Percentiles rank a stretch among this genome's conserved stretches.
Evolutionary conservation across 1,139 yeast genomes (phyloP).

Genomic region (Wickerhamiella pararugosa): DNA sequence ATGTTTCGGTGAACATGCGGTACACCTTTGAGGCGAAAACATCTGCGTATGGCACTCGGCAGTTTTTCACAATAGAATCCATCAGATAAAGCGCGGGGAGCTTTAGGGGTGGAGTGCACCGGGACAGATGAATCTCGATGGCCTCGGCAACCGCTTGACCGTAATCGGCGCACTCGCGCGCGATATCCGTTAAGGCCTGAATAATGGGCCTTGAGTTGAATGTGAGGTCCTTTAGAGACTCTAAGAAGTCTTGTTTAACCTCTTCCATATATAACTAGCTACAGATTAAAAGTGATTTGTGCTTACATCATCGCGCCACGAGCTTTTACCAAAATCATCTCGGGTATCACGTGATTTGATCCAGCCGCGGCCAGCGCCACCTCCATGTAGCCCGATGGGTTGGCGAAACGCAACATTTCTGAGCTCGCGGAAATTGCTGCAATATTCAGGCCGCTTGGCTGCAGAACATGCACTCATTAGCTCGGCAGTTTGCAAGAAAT

Average conservation of each 20-base stretch:
- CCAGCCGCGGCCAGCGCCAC: no score
- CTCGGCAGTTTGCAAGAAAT: no score
- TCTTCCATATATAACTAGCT: conserved; percentile 20
- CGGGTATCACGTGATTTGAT: no score
- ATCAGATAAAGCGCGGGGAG: conserved; percentile 67
- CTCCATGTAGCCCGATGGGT: no score
- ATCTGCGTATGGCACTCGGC: conserved; percentile 76
- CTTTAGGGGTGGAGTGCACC: conserved; percentile 65
- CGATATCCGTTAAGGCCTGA: conserved; percentile 69
- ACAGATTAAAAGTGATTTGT: no score
- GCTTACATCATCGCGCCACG: no score
- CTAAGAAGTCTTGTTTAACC: conserved; percentile 48
- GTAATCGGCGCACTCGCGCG: conserved; percentile 62
- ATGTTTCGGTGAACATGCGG: conserved; percentile 59
- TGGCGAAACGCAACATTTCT: no score
- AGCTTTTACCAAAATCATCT: no score
- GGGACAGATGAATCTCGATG: conserved; percentile 44
- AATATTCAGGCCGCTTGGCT: no score
- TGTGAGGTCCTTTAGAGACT: conserved; percentile 59
- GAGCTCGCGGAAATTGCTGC: no score
- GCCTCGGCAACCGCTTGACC: conserved; percentile 70
- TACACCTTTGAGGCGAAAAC: conserved; percentile 54
- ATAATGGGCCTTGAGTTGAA: conserved; percentile 85
- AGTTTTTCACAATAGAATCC: conserved; percentile 86
- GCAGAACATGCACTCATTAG: no score